phyloP scores from a whole-genome alignment of 2,329 filamentous ascomycete genomes.

The Cladosporium oxysporum region DNA sequence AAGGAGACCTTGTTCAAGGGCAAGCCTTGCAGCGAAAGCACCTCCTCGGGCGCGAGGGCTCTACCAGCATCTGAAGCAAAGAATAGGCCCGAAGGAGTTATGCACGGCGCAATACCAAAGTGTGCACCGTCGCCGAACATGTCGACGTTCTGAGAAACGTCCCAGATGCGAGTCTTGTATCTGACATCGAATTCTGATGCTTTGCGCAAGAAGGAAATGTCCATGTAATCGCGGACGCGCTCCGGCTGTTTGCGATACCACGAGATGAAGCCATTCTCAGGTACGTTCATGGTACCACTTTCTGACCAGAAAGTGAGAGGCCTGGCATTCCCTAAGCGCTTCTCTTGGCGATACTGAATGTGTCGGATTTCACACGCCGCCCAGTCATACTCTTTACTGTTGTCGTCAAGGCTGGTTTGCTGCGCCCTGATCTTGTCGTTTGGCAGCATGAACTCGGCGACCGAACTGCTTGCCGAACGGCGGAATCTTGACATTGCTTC shows the following conservation, averaged over 20 bases:
- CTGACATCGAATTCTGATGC: conserved; percentile 56
- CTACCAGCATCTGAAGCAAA: conserved; percentile 63
- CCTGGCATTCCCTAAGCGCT: conserved; percentile 55
- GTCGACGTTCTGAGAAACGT: conserved; percentile 74
- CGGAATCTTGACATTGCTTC: conserved; percentile 50
- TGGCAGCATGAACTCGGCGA: conserved; percentile 62
- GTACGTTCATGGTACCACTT: conserved; percentile 54
- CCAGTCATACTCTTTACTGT: conserved; percentile 50
- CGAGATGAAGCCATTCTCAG: conserved; percentile 56
- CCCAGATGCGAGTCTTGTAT: conserved; percentile 59
- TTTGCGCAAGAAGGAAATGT: conserved; percentile 57
- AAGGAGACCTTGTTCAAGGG: conserved; percentile 63
- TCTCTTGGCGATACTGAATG: conserved; percentile 52
- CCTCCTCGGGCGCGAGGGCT: conserved; percentile 63
- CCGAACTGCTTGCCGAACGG: conserved; percentile 61
- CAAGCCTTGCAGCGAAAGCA: conserved; percentile 68
- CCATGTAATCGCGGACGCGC: conserved; percentile 66
- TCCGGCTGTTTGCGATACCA: conserved; percentile 57
- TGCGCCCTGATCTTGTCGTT: conserved; percentile 47
- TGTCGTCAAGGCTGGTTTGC: background rate
- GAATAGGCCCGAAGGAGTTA: conserved; percentile 66
- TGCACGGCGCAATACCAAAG: conserved; percentile 64
- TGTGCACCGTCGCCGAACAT: conserved; percentile 51
- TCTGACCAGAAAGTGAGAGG: conserved; percentile 63
- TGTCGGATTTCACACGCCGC: conserved; percentile 62